Percentiles rank a stretch among this genome's conserved stretches.
These are phyloP conservation scores for Chrysanthemum makinoi DNA, from an alignment of 129 eudicot genomes.

Conservation along the genomic window DNA sequence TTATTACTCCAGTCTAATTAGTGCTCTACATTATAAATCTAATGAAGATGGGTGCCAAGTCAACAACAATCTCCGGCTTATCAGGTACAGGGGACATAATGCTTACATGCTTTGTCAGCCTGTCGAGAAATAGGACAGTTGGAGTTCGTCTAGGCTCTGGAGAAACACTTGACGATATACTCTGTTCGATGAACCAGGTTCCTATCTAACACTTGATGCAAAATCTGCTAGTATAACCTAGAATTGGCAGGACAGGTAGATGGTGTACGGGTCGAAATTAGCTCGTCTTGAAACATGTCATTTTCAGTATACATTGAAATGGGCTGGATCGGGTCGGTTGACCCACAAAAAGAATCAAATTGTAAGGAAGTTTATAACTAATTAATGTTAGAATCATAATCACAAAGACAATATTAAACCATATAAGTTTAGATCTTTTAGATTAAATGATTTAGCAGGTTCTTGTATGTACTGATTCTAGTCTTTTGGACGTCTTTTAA, in stretches of 20 bases:
- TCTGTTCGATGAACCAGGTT: constrained; percentile 92
- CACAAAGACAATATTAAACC: not conserved
- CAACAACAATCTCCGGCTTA: constrained; percentile 89
- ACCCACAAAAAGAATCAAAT: not conserved
- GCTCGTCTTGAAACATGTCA: not conserved
- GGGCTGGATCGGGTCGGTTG: not conserved
- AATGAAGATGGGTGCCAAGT: constrained; percentile 93
- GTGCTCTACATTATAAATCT: not conserved
- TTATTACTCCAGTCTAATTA: constrained; percentile 17
- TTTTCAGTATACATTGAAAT: not conserved
- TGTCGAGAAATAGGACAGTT: constrained; percentile 93
- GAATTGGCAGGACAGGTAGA: not conserved
- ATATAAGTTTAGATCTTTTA: not conserved
- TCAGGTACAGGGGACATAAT: constrained; percentile 95
- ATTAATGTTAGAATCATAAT: not conserved
- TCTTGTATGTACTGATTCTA: not conserved
- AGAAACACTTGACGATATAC: constrained; percentile 88
- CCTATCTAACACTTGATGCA: constrained; percentile 18
- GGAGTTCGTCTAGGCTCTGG: constrained; percentile 98
- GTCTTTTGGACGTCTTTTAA: not conserved
- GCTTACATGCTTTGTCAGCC: constrained; percentile 96
- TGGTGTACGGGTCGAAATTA: not conserved
- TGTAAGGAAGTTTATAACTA: no score
- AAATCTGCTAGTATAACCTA: not conserved
- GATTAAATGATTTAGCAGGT: not conserved